Evolutionary conservation across 2,329 filamentous ascomycete genomes (phyloP), one percentile per base, ranked within the genome.

Genomic region (Fusarium circinatum): DNA sequence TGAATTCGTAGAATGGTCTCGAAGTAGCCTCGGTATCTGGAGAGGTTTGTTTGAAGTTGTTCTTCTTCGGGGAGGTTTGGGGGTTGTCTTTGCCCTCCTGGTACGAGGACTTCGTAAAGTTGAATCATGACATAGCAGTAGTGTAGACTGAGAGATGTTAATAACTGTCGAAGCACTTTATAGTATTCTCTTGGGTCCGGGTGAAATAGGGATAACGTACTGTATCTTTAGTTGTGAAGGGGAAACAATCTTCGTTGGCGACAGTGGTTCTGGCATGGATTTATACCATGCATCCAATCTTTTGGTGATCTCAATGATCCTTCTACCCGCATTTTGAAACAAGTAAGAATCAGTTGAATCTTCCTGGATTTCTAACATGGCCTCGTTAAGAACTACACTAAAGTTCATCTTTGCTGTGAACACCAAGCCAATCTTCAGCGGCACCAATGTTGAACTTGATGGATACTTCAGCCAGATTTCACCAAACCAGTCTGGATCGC

Each of bases 401-500:
- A 73, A 56, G 3, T 18, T 48, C 10, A 44, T 45, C 10, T 57
- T 72, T 24, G 64, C 38, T 34, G 56, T 62, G 7, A 60, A 61
- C 0, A 39, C 26, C 0, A 41, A 7, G 3, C 45, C 59, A 24
- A 24, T 30, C 18, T 8, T 28, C 2, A 65, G 3, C 6, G 68
- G 57, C 5, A 62, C 26, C 4, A 71, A 15, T 3, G 42, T 24
- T 7, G 47, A 41, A 1, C 32, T 57, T 1, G 52, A 52, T 6
- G 64, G 70, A 28, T 68, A 72, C 15, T 68, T 63, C 8, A 73
- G 55, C 68, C 58, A 68, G 5, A 72, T 49, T 18, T 72, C 70
- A 2, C 56, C 51, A 32, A 47, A 64, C 59, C 68, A 73, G 2
- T 41, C 45, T 1, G 59, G 39, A 15, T 65, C 39, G 1, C 9